Evolutionary conservation across 2,329 filamentous ascomycete genomes (phyloP).

Genomic region (Graphiopsis chlorocephala): DNA sequence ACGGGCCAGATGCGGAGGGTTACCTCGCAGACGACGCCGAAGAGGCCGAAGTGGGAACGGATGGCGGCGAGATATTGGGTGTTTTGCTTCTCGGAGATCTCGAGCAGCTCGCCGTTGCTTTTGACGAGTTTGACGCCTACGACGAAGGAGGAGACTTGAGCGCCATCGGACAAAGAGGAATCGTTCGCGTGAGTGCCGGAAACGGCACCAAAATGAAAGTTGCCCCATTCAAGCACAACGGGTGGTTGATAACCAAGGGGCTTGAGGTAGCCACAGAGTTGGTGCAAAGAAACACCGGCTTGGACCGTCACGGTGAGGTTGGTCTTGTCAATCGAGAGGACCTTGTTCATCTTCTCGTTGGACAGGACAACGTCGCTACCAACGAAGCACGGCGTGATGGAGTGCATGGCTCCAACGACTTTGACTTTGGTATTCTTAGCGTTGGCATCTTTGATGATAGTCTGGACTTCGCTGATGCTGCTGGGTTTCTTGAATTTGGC

Average conservation of each 20-base stretch:
- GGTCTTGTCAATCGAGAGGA: conserved; percentile 10
- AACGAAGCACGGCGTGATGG: conserved; percentile 15
- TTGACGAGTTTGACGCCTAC: conserved; percentile 18
- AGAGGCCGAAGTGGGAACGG: conserved; percentile 17
- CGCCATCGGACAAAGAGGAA: conserved; percentile 8
- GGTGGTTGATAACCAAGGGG: conserved; percentile 15
- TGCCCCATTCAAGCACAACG: conserved; percentile 19
- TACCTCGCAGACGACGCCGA: conserved; percentile 17
- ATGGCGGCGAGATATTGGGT: conserved; percentile 12
- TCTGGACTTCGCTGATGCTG: conserved; percentile 12
- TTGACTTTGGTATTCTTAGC: conserved; percentile 14
- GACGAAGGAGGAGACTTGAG: conserved; percentile 15
- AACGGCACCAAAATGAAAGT: conserved; percentile 17
- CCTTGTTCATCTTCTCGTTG: conserved; percentile 10
- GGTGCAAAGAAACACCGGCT: conserved; percentile 11
- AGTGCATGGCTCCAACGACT: conserved; percentile 18
- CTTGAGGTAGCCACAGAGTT: conserved; percentile 16
- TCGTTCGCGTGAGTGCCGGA: conserved; percentile 16
- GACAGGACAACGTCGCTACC: conserved; percentile 14
- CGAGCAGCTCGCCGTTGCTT: conserved; percentile 5
- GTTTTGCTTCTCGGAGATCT: conserved; percentile 16
- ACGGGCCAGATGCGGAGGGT: conserved; percentile 13
- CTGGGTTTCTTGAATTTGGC: conserved; percentile 15
- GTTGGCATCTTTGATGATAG: conserved; percentile 15
- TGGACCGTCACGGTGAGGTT: conserved; percentile 17